These are phyloP conservation scores for Xylaria hypoxylon DNA, from an alignment of 2,329 filamentous ascomycete species.

Conservation along the genomic window DNA sequence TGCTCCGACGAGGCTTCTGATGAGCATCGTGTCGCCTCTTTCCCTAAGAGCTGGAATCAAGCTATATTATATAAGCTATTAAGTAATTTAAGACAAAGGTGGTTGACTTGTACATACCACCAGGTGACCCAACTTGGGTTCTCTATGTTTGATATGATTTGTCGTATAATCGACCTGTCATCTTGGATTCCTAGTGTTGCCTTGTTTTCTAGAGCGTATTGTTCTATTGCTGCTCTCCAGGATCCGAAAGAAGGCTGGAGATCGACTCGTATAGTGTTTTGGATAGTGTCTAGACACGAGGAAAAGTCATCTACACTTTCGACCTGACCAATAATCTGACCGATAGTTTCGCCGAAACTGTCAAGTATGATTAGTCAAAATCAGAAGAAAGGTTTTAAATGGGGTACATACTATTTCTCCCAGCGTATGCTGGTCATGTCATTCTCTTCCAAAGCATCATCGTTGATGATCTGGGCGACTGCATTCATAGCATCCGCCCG, in stretches of 20 bases:
- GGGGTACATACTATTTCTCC: conserved; percentile 15
- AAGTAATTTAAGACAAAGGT: neutral
- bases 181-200: neutral
- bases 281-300: neutral
- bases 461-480: conserved; percentile 4
- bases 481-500: neutral
- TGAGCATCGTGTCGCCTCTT: neutral
- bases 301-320: neutral
- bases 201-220: neutral
- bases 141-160: neutral
- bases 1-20: neutral
- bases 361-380: neutral
- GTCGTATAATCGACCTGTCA: neutral
- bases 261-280: neutral
- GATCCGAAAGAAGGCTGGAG: neutral
- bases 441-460: neutral
- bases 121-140: neutral
- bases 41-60: conserved; percentile 1
- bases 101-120: neutral
- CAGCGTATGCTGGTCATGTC: neutral
- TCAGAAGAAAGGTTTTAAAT: no score
- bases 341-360: neutral
- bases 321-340: no score
- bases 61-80: neutral
- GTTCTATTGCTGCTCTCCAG: neutral